Conservation (phyloP, 2,329 filamentous ascomycete species). For the Byssothecium circinans region DNA sequence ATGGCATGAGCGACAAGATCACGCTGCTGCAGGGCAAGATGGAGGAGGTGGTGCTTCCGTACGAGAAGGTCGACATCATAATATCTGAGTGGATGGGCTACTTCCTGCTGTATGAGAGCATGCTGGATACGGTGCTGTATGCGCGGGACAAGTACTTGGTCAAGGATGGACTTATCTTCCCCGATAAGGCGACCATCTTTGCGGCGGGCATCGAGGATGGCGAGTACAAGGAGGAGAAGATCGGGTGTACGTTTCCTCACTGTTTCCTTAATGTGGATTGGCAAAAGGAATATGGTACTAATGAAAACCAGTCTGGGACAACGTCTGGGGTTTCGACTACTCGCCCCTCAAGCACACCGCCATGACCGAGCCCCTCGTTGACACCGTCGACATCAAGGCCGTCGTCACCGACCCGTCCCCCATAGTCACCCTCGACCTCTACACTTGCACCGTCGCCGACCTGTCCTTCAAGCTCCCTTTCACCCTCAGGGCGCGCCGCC, state of each 20-base stretch:
- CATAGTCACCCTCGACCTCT: conserved; percentile 87
- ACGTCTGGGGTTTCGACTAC: conserved; percentile 98
- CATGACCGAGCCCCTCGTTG: conserved; percentile 92
- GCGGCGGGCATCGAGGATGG: conserved; percentile 97
- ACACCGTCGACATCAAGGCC: conserved; percentile 96
- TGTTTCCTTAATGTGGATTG: too few relatives aligned
- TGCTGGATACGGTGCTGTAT: conserved; percentile 97
- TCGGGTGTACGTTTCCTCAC: conserved; percentile 69
- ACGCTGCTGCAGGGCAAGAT: conserved; percentile 99
- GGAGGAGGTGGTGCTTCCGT: conserved; percentile 95
- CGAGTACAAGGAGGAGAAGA: conserved; percentile 99
- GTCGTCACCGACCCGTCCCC: conserved; percentile 88
- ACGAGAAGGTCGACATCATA: conserved; percentile 97
- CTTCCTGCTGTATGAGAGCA: conserved; percentile 97
- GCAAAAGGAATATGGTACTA: conserved; percentile 5
- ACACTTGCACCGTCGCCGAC: conserved; percentile 82
- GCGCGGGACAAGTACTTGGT: conserved; percentile 89
- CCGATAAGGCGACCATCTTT: conserved; percentile 97
- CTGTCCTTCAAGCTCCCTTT: conserved; percentile 82
- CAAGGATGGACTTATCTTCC: conserved; percentile 91
- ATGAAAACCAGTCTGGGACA: conserved; percentile 81
- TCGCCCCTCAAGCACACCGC: conserved; percentile 90
- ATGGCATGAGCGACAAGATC: conserved; percentile 94
- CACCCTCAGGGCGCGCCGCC: conserved; percentile 73
- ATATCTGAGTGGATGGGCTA: conserved; percentile 99